These are phyloP conservation scores for Omphalea diandra DNA, from an alignment of 441 rosid genomes.

Conservation along the genomic window DNA sequence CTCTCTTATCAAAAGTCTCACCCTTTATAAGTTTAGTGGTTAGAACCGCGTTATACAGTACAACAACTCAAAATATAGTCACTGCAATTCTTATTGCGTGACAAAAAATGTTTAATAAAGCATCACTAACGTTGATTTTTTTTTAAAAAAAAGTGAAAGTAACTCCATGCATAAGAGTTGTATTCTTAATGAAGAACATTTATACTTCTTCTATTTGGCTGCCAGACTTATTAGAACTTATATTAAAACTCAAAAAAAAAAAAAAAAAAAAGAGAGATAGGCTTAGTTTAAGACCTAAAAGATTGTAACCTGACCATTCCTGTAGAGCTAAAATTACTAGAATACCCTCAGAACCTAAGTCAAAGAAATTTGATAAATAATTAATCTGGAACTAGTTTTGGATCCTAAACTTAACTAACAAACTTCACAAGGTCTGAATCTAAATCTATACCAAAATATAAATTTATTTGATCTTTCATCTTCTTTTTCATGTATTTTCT, in stretches of 20 bases:
- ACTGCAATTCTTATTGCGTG: too few species aligned
- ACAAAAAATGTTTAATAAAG: not conserved
- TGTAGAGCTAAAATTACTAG: not conserved
- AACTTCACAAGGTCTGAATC: not conserved
- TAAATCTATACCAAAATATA: not conserved
- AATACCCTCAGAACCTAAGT: not conserved
- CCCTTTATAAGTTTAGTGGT: not conserved
- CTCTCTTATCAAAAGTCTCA: not conserved
- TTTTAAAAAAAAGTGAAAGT: too few species aligned
- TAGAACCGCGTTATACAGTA: too few species aligned
- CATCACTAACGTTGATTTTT: too few species aligned
- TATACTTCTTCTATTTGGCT: not conserved
- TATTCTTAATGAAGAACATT: not conserved
- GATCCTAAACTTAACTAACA: not conserved
- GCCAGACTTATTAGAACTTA: not conserved
- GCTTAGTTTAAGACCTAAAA: too few species aligned
- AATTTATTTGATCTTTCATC: not conserved
- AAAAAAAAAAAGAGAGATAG: too few species aligned
- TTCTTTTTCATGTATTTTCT: not conserved
- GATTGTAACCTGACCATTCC: not conserved
- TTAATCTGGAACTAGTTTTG: not conserved
- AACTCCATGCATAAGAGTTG: too few species aligned
- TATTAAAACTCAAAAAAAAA: constrained; percentile 3
- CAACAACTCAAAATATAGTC: not conserved
- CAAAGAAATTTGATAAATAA: not conserved